Percentiles rank a stretch among this genome's conserved stretches.
These are phyloP conservation scores for Saprolegnia diclina DNA, from an alignment of 352 stramenopile genomes.

Conservation along the genomic window DNA sequence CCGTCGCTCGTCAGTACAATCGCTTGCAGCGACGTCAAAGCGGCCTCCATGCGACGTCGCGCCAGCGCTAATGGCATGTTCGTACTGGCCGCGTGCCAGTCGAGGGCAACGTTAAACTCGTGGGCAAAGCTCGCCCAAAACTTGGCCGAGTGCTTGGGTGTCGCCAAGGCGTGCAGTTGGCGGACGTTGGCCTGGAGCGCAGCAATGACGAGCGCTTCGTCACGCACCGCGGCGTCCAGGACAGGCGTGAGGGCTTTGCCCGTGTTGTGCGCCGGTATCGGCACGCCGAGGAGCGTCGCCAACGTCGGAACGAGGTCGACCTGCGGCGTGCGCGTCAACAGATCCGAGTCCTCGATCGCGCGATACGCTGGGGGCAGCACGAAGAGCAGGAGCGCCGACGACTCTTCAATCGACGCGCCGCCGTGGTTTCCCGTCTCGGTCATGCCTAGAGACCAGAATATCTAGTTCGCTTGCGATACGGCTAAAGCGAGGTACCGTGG, in stretches of 20 bases:
- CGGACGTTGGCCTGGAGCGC: slow-evolving; percentile 54
- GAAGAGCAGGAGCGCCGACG: slow-evolving; percentile 77
- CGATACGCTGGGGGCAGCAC: slow-evolving; percentile 33
- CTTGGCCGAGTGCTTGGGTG: slow-evolving; percentile 42
- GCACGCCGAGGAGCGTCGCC: slow-evolving; percentile 58
- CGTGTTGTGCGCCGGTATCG: slow-evolving; percentile 59
- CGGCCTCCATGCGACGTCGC: slow-evolving; percentile 28
- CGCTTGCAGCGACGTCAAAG: slow-evolving; percentile 44
- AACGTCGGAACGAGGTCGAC: slow-evolving; percentile 85
- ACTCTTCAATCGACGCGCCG: slow-evolving; percentile 76
- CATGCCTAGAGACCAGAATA: slow-evolving; percentile 40
- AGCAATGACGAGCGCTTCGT: slow-evolving; percentile 1
- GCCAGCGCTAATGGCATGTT: not conserved
- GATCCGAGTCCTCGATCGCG: slow-evolving; percentile 3
- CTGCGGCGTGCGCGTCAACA: slow-evolving; percentile 34
- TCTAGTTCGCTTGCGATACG: too few relatives aligned
- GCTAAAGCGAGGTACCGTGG: too few relatives aligned
- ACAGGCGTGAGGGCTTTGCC: slow-evolving; percentile 61
- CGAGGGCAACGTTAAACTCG: slow-evolving; percentile 31
- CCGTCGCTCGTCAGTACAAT: slow-evolving; percentile 57
- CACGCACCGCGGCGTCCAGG: slow-evolving; percentile 33
- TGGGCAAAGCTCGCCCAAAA: slow-evolving; percentile 33
- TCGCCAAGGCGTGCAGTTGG: slow-evolving; percentile 47
- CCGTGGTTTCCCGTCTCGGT: slow-evolving; percentile 85
- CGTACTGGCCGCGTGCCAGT: not conserved